phyloP scores from a whole-genome alignment of 2,329 filamentous ascomycete species.

The Podosphaera aphanis region DNA sequence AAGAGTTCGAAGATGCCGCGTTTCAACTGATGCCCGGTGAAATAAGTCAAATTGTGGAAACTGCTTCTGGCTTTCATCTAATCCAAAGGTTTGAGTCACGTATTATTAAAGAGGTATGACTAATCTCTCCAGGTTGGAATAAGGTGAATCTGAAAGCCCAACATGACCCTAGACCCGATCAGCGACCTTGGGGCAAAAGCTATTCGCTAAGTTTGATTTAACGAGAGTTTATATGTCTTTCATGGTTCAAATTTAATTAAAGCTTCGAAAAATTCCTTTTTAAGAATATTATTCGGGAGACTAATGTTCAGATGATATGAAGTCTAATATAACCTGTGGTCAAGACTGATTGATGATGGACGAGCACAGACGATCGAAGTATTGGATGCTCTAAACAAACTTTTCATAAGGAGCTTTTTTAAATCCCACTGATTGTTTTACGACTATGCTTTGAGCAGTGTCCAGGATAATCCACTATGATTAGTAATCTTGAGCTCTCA shows the following conservation, averaged over 20 bases:
- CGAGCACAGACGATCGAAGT: no score
- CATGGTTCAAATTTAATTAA: not conserved
- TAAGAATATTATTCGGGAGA: not conserved
- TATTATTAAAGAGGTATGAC: not conserved
- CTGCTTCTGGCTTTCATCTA: constrained; percentile 79
- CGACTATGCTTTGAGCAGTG: no score
- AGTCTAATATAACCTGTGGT: no score
- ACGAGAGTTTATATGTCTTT: not conserved
- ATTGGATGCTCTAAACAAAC: no score
- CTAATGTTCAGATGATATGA: not conserved
- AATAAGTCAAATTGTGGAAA: constrained; percentile 71
- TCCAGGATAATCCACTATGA: no score
- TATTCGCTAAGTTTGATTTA: not conserved
- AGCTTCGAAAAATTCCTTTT: not conserved
- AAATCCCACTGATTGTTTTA: no score
- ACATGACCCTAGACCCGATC: not conserved
- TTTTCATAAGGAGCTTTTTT: no score
- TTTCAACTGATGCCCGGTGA: constrained; percentile 75
- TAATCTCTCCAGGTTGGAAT: constrained; percentile 7
- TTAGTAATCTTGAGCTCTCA: no score
- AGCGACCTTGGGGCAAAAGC: not conserved
- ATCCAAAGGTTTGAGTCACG: constrained; percentile 51
- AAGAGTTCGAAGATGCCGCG: constrained; percentile 89
- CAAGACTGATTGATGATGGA: no score
- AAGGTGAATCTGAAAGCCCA: not conserved